Conservation (phyloP, 371 early-diverging fungal genomes). For the Entomophthora muscae region DNA sequence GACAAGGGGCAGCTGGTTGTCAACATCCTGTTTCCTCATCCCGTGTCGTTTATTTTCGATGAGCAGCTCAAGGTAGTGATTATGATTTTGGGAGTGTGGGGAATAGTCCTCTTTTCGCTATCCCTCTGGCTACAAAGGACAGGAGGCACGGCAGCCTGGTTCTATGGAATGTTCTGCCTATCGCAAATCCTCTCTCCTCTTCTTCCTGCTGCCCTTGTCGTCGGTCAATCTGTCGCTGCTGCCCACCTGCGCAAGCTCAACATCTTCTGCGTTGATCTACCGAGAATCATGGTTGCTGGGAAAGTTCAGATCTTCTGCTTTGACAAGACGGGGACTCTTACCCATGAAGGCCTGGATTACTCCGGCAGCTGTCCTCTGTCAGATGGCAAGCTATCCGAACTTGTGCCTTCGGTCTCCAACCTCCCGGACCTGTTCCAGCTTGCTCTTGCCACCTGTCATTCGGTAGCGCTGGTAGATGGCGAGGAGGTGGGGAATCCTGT, state of each 20-base stretch:
- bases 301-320: constrained; percentile 79
- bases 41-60: constrained; percentile 49
- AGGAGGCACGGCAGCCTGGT: constrained; percentile 33
- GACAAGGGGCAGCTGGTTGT: constrained; percentile 63
- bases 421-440: constrained; percentile 8
- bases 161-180: constrained; percentile 53
- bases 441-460: constrained; percentile 54
- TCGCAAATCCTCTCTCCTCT: constrained; percentile 41
- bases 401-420: background rate
- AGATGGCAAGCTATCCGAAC: background rate
- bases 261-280: constrained; percentile 54
- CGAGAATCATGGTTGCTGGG: constrained; percentile 45
- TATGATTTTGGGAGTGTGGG: constrained; percentile 35
- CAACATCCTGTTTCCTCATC: constrained; percentile 53
- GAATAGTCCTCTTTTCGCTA: constrained; percentile 30
- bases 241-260: constrained; percentile 34
- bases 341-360: constrained; percentile 17
- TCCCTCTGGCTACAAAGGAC: constrained; percentile 31
- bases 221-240: constrained; percentile 70
- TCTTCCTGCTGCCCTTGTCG: constrained; percentile 68
- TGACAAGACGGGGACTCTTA: constrained; percentile 73
- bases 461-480: constrained; percentile 47
- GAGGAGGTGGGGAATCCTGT: constrained; percentile 77
- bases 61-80: constrained; percentile 52
- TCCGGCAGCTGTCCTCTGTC: background rate